Conservation (phyloP, 441 rosid genomes). For the Adansonia rubrostipa region DNA sequence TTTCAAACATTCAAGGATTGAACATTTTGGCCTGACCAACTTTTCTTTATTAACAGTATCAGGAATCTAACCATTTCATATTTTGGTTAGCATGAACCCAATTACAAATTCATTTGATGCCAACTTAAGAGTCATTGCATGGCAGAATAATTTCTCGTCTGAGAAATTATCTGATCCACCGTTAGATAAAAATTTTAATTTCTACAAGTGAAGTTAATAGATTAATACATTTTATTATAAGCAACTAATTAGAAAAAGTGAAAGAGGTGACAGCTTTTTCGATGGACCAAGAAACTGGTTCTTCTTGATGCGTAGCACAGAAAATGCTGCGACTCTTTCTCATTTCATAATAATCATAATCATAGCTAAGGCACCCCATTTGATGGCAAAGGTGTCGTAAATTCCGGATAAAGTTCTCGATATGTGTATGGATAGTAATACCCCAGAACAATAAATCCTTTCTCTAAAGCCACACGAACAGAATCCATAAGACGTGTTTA, state of each 20-base stretch:
- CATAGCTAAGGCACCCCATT: background rate
- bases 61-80: background rate
- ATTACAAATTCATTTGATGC: too few species aligned
- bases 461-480: background rate
- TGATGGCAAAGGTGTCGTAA: background rate
- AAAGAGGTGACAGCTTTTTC: background rate
- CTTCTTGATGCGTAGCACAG: background rate
- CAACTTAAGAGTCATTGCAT: too few species aligned
- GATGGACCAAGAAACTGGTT: background rate
- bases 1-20: background rate
- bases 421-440: background rate
- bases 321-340: too few species aligned
- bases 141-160: too few species aligned
- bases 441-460: constrained; percentile 3
- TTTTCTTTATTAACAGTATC: background rate
- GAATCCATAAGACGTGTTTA: background rate
- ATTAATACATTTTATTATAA: too few species aligned
- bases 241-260: too few species aligned
- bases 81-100: too few species aligned
- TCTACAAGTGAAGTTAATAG: too few species aligned
- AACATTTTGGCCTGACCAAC: background rate
- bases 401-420: background rate
- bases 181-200: too few species aligned
- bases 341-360: too few species aligned
- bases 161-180: too few species aligned